phyloP scores from a whole-genome alignment of 148 eudicot species.

The Fagopyrum esculentum region DNA sequence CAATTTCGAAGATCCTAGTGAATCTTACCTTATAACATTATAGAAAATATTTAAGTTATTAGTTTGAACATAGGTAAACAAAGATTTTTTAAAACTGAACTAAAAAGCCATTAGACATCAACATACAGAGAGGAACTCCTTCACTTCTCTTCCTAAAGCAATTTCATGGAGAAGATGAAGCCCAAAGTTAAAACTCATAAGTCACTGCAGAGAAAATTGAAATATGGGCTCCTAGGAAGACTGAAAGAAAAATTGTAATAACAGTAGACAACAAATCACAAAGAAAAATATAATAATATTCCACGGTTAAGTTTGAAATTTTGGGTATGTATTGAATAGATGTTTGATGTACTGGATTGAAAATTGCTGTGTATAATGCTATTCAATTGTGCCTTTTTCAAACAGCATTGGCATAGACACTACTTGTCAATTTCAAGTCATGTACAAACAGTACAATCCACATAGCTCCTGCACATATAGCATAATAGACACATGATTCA shows the following conservation, averaged over 20 bases:
- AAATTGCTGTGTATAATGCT: neutral
- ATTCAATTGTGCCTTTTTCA: neutral
- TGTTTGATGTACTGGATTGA: no score
- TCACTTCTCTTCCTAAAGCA: conserved; percentile 84
- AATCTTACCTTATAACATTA: no score
- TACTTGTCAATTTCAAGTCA: neutral
- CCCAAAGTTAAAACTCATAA: conserved; percentile 56
- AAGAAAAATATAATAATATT: neutral
- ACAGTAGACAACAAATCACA: neutral
- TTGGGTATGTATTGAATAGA: no score
- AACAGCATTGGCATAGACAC: neutral
- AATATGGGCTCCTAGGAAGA: conserved; percentile 59
- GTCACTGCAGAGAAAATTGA: conserved; percentile 59
- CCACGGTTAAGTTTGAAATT: no score
- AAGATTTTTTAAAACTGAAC: neutral
- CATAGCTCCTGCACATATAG: neutral
- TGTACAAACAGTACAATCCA: no score
- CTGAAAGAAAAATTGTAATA: conserved; percentile 8
- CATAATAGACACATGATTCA: no score
- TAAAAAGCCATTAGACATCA: neutral
- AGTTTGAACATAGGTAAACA: no score
- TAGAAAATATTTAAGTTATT: no score
- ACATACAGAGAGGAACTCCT: conserved; percentile 78
- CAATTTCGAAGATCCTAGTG: no score
- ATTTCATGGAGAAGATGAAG: conserved; percentile 56